Evolutionary conservation across 2,329 filamentous ascomycete genomes (phyloP).

Genomic region (Fusarium haematococcum): DNA sequence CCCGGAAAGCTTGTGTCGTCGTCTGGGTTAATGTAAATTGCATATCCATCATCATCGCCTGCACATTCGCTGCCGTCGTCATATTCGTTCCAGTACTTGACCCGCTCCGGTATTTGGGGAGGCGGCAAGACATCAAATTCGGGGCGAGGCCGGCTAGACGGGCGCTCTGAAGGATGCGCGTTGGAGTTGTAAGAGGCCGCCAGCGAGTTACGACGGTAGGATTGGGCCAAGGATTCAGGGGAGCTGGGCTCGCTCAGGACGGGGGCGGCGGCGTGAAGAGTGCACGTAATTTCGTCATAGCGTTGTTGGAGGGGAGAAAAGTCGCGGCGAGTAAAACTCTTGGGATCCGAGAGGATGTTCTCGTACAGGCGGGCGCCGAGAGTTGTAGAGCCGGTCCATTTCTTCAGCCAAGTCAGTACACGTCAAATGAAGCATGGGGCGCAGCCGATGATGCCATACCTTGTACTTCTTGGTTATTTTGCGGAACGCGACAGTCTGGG

Average conservation of each 20-base stretch:
- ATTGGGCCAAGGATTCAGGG: constrained; percentile 44
- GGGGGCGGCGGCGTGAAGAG: constrained; percentile 60
- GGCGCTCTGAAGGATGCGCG: constrained; percentile 34
- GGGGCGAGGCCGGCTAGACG: constrained; percentile 43
- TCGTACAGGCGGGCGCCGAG: constrained; percentile 75
- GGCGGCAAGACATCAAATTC: constrained; percentile 49
- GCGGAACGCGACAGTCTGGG: constrained; percentile 80
- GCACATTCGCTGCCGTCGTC: constrained; percentile 80
- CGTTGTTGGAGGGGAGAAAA: constrained; percentile 64
- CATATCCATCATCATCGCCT: constrained; percentile 69
- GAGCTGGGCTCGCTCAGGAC: constrained; percentile 55
- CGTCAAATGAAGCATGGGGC: neutral
- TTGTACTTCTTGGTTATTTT: constrained; percentile 90
- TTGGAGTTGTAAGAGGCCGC: constrained; percentile 19
- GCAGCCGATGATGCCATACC: constrained; percentile 44
- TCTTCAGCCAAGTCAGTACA: constrained; percentile 56
- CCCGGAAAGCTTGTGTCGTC: constrained; percentile 71
- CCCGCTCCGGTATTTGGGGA: constrained; percentile 43
- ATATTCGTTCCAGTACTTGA: constrained; percentile 87
- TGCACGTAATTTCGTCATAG: constrained; percentile 62
- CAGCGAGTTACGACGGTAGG: constrained; percentile 20
- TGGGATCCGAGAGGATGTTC: constrained; percentile 72
- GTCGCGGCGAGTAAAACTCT: constrained; percentile 78
- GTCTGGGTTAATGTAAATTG: constrained; percentile 80
- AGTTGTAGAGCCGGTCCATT: constrained; percentile 82